Conservation (phyloP, 805 yeast genomes). For the Cyberlindnera meyerae region DNA sequence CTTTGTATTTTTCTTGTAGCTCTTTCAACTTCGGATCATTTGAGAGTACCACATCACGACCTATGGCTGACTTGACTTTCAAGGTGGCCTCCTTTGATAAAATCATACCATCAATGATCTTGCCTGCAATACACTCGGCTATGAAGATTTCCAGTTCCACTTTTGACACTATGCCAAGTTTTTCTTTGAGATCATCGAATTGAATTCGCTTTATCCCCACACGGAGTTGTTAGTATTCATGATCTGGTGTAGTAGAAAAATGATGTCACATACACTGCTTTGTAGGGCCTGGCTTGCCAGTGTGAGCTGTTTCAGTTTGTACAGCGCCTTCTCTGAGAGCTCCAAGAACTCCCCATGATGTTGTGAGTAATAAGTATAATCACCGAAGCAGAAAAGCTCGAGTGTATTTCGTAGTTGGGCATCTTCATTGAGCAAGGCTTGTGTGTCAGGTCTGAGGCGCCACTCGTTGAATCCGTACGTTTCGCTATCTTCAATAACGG, state of each 20-base stretch:
- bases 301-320: conserved; percentile 21
- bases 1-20: conserved; percentile 3
- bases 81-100: conserved; percentile 17
- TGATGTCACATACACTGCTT: conserved; percentile 14
- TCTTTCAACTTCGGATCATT: conserved; percentile 9
- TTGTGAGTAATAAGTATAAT: conserved; percentile 13
- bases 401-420: conserved; percentile 17
- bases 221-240: background rate
- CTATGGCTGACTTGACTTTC: conserved; percentile 17
- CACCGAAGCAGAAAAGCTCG: conserved; percentile 25
- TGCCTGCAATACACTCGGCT: conserved; percentile 17
- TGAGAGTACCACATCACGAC: conserved; percentile 22
- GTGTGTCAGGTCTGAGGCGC: conserved; percentile 8
- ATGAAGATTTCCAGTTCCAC: conserved; percentile 20
- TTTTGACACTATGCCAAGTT: conserved; percentile 5
- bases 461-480: conserved; percentile 25
- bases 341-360: conserved; percentile 10
- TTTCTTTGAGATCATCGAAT: conserved; percentile 13
- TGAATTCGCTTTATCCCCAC: conserved; percentile 14
- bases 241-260: background rate
- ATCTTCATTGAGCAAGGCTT: conserved; percentile 4
- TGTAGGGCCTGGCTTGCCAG: conserved; percentile 18
- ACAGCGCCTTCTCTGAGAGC: conserved; percentile 12
- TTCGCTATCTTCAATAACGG: conserved; percentile 16
- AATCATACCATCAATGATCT: conserved; percentile 19